Evolutionary conservation across 2,329 filamentous ascomycete species (phyloP), one percentile per base, ranked within the genome.

Genomic region (Beauveria bassiana): DNA sequence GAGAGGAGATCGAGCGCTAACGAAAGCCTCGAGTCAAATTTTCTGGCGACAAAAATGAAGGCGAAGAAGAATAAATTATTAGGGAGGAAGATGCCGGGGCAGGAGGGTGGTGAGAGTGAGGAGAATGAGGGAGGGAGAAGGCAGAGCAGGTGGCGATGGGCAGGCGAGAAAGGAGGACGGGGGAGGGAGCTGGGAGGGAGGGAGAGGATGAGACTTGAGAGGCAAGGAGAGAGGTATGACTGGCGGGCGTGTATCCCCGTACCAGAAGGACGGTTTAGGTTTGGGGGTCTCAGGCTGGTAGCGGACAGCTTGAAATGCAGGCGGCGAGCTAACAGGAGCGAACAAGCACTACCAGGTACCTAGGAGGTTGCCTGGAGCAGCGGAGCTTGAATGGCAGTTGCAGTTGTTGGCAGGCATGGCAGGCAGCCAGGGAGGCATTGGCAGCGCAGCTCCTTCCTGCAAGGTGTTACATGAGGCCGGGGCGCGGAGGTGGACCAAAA

Each of bases 1-100:
- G 43, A 62, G 60, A 61, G 60, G 62, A 63, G 66, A 70, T 71
- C 78, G 78, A 82, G 75, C 73, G 75, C 79, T 81, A 82, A 71
- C 72, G 64, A 81, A 77, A 77, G 75, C 72, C 75, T 77, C 75
- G 74, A 75, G 63, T 63, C 63, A 67, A 50, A 43, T 66, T 63
- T 66, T 68, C 68, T 55, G 61, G 61, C 64, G 49, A 62, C 53
- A 66, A 61, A 63, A 62, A 49, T 52, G 62, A 64, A 47, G 58
- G 58, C 58, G 62, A 54, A 58, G 61, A 65, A 65, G 56, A 59
- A 61, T 59, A 55, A 57, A 65, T 65, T 65, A 62, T 57, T 61
- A 63, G 64, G 57, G 65, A 63, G 65, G 60, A 61, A 58, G 59
- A 52, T 59, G 47, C 56, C 45, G 59, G 59, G 59, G 60, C 59